Evolutionary conservation across 106 monocot genomes (phyloP).

Genomic region (Platanthera zijinensis): DNA sequence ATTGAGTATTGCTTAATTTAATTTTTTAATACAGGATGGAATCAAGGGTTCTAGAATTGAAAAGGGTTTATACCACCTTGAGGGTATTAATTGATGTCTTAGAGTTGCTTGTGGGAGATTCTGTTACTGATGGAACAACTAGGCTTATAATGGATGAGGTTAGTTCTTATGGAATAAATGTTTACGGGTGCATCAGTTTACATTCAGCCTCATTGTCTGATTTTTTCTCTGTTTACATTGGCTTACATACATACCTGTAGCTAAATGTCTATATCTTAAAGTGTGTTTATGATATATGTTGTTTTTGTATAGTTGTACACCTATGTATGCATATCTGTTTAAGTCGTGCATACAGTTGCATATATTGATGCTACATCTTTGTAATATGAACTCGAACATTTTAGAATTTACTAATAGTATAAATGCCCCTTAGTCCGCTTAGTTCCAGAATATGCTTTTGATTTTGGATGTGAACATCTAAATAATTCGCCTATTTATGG

Average conservation of each 20-base stretch:
- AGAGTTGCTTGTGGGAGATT: slow-evolving; percentile 53
- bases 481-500: neutral
- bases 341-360: neutral
- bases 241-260: neutral
- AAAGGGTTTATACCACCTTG: slow-evolving; percentile 60
- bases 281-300: neutral
- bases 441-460: neutral
- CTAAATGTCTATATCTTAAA: neutral
- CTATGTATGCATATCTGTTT: neutral
- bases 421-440: neutral
- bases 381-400: neutral
- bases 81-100: slow-evolving; percentile 79
- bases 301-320: neutral
- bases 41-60: slow-evolving; percentile 47
- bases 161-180: neutral
- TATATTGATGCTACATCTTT: neutral
- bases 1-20: slow-evolving; percentile 5
- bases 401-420: neutral
- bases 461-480: neutral
- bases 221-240: neutral
- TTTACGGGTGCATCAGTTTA: neutral
- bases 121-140: slow-evolving; percentile 39
- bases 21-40: slow-evolving; percentile 33
- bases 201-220: neutral
- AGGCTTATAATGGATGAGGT: slow-evolving; percentile 81